Evolutionary conservation across 148 eudicot species (phyloP), one percentile per base, ranked within the genome.

Genomic region (Silene conica): DNA sequence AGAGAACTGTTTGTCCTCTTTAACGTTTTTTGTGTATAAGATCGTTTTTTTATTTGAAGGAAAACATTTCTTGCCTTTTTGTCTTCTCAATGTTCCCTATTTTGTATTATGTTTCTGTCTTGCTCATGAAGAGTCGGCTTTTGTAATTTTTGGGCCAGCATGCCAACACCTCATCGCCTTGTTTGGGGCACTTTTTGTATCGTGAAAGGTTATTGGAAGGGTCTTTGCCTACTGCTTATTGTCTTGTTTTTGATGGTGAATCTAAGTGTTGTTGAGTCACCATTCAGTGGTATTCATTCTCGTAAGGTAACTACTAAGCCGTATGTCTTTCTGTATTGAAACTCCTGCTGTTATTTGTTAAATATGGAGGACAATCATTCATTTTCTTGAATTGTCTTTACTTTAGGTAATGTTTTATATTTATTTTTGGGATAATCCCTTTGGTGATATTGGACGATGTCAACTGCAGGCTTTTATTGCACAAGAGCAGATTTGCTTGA

Each of bases 401-500:
- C 61, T 52, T n/a, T 56, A 20, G 4, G 55, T 77, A 20, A 66
- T 69, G 7, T 59, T 50, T 13, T 50, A 50, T 50, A 12, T 5
- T 50, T n/a, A n/a, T n/a, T 50, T 13, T 50, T 15, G 14, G 14
- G 16, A 13, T 13, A 50, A 50, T 50, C 67, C 50, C 16, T 56
- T 38, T 77, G n/a, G n/a, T n/a, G 20, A 66, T 65, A 4, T 59
- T 34, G 20, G 58, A 18, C 58, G 10, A 38, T 73, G 22, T 48
- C 74, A 72, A 55, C 59, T 82, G 83, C 92, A 94, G 98, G 80
- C 83, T 15, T 95, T 95, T 68, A 90, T 95, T 76, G 98, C 98
- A 12, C 98, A 95, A 86, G 98, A 95, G 79, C 97, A 92, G 75
- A 77, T 79, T 16, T 88, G 93, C 83, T 81, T 92, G 59, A 92